Conservation (phyloP, 2,329 filamentous ascomycete genomes). For the Botryosphaeria agaves region DNA sequence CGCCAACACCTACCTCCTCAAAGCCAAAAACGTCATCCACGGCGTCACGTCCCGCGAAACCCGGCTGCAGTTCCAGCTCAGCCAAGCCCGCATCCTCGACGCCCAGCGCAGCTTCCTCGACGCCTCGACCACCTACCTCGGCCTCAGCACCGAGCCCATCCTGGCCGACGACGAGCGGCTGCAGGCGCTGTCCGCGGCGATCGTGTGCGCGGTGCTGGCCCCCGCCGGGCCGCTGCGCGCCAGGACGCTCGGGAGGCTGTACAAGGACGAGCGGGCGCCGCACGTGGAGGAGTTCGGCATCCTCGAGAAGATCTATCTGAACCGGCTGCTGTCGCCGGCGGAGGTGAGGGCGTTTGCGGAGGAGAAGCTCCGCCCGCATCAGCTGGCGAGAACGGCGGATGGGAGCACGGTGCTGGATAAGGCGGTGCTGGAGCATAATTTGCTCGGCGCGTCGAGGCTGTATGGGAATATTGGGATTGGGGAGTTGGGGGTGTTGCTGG, state of each 20-base stretch:
- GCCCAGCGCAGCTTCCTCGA: slow-evolving; percentile 78
- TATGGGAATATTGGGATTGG: slow-evolving; percentile 38
- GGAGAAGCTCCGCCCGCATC: slow-evolving; percentile 63
- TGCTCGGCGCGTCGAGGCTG: slow-evolving; percentile 58
- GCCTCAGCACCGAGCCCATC: slow-evolving; percentile 58
- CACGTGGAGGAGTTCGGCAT: slow-evolving; percentile 70
- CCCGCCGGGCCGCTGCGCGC: slow-evolving; percentile 77
- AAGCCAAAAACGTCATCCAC: slow-evolving; percentile 83
- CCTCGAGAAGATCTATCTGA: slow-evolving; percentile 93
- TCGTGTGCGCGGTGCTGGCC: slow-evolving; percentile 82
- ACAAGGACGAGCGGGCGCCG: slow-evolving; percentile 77
- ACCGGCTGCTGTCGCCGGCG: slow-evolving; percentile 61
- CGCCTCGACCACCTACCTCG: slow-evolving; percentile 75
- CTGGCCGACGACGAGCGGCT: slow-evolving; percentile 80
- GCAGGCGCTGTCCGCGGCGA: slow-evolving; percentile 68
- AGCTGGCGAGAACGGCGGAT: slow-evolving; percentile 77
- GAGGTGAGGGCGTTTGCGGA: slow-evolving; percentile 79
- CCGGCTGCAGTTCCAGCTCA: slow-evolving; percentile 73
- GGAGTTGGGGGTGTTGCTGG: slow-evolving; percentile 59
- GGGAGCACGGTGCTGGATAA: slow-evolving; percentile 85
- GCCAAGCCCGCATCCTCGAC: slow-evolving; percentile 84
- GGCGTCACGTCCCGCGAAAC: slow-evolving; percentile 57
- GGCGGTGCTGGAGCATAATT: slow-evolving; percentile 90
- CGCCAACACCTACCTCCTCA: slow-evolving; percentile 80
- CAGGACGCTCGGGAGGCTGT: slow-evolving; percentile 62